Conservation (phyloP, 371 early-diverging fungal genomes). For the Entomophthora muscae region DNA sequence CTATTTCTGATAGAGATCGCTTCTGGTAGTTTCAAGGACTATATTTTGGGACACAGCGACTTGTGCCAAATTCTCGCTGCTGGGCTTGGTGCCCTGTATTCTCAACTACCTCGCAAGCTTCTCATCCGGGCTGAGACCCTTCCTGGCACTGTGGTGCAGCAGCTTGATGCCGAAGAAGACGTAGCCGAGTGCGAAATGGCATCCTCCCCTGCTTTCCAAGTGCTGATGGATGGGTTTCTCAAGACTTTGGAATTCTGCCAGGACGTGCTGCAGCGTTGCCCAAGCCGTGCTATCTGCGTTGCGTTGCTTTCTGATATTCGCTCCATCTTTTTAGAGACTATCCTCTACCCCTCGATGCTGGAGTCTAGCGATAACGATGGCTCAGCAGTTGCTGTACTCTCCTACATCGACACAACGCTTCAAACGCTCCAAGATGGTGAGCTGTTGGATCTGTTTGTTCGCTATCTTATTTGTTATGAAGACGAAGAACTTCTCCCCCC, state of each 20-base stretch:
- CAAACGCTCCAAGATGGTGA: conserved; percentile 54
- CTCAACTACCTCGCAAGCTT: conserved; percentile 73
- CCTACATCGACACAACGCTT: conserved; percentile 69
- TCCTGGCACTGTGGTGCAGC: conserved; percentile 22
- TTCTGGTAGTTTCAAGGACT: conserved; percentile 46
- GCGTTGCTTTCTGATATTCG: conserved; percentile 46
- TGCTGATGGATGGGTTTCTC: conserved; percentile 57
- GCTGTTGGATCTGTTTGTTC: conserved; percentile 47
- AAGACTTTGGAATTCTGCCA: conserved; percentile 69
- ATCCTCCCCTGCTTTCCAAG: conserved; percentile 41
- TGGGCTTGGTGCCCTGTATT: conserved; percentile 76
- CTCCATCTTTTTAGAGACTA: conserved; percentile 60
- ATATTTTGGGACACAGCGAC: conserved; percentile 55
- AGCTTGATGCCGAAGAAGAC: conserved; percentile 14
- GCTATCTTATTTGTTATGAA: conserved; percentile 57
- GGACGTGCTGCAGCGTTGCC: conserved; percentile 60
- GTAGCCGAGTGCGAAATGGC: conserved; percentile 22
- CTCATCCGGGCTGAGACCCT: conserved; percentile 26
- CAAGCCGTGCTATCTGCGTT: conserved; percentile 42
- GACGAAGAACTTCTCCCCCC: conserved; percentile 15
- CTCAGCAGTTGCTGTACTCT: conserved; percentile 72
- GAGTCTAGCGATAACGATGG: conserved; percentile 85
- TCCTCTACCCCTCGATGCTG: conserved; percentile 66
- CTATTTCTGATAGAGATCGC: conserved; percentile 76
- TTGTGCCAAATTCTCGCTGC: conserved; percentile 68